phyloP scores from a whole-genome alignment of 495 filamentous ascomycete species.

The Aspergillus heteromorphus region DNA sequence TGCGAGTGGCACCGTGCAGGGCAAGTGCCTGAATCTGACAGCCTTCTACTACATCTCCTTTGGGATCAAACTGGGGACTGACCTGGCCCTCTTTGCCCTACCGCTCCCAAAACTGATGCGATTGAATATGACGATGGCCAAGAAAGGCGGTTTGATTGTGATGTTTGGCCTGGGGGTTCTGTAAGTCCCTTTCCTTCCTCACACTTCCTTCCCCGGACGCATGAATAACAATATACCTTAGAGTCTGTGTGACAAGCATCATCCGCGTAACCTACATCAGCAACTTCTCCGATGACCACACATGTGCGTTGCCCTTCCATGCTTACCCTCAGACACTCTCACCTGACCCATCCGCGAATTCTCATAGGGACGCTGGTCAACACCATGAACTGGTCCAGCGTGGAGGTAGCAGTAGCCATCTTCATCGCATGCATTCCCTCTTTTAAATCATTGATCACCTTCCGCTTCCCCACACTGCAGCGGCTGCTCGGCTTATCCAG shows the following conservation, averaged over 20 bases:
- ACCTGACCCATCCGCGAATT: neutral
- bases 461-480: neutral
- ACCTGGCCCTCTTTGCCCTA: conserved; percentile 26
- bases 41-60: conserved; percentile 19
- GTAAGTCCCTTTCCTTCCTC: conserved; percentile 13
- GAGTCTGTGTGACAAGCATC: conserved; percentile 19
- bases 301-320: conserved; percentile 10
- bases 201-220: neutral
- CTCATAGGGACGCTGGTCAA: neutral
- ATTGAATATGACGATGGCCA: conserved; percentile 22
- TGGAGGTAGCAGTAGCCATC: neutral
- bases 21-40: conserved; percentile 10
- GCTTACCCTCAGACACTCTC: neutral
- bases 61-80: conserved; percentile 23
- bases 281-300: conserved; percentile 15
- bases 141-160: conserved; percentile 23
- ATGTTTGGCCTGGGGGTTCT: conserved; percentile 32
- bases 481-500: neutral
- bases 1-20: conserved; percentile 4
- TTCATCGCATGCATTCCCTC: conserved; percentile 1
- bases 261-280: conserved; percentile 19
- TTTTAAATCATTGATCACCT: neutral
- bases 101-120: conserved; percentile 28
- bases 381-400: neutral
- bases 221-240: neutral